Evolutionary conservation across 2,329 filamentous ascomycete species (phyloP).

Genomic region (Aspergillus glaucus): DNA sequence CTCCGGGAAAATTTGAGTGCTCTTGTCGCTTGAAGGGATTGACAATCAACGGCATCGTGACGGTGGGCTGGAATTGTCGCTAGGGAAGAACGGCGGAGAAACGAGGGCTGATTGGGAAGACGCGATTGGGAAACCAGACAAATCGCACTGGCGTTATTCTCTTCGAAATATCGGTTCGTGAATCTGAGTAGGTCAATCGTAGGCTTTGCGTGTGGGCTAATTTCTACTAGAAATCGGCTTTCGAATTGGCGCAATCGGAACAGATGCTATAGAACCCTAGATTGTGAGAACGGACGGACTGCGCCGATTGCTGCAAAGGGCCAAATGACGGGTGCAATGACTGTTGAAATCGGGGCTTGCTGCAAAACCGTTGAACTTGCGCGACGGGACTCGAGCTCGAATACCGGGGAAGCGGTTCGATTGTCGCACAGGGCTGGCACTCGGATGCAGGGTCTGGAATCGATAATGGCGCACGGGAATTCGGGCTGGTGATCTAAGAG

Average conservation of each 20-base stretch:
- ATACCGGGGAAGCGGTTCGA: not conserved
- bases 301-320: constrained; percentile 1
- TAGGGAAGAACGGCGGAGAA: not conserved
- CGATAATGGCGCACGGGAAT: not conserved
- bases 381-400: too few species aligned
- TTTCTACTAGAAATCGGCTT: not conserved
- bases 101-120: not conserved
- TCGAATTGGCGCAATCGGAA: constrained; percentile 6
- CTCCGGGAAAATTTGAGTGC: constrained; percentile 43
- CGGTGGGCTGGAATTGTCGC: constrained; percentile 4
- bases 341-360: not conserved
- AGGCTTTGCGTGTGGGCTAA: constrained; percentile 3
- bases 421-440: not conserved
- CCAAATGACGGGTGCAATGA: constrained; percentile 5
- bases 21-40: constrained; percentile 46
- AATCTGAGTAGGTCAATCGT: not conserved
- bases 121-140: too few species aligned
- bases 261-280: not conserved
- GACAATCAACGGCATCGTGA: constrained; percentile 34
- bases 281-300: not conserved
- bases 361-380: too few species aligned
- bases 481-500: not conserved
- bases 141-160: too few species aligned
- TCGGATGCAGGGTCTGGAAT: not conserved
- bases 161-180: too few species aligned